These are phyloP conservation scores for Haplosporangium sp. DNA, from an alignment of 371 early-diverging fungal species.

Conservation along the genomic window DNA sequence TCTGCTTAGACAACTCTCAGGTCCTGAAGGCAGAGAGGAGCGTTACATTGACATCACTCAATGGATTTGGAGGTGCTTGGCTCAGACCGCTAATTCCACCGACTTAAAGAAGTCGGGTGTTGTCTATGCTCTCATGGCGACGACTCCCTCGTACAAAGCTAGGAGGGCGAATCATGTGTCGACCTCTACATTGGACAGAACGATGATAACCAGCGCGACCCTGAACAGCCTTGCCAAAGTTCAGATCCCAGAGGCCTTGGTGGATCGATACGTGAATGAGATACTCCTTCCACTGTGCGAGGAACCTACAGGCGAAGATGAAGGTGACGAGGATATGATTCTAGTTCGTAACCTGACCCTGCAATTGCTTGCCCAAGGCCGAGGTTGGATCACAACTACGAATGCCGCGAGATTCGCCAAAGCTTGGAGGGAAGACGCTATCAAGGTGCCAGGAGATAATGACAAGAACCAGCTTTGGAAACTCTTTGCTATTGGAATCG, in stretches of 20 bases:
- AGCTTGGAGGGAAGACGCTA: conserved; percentile 28
- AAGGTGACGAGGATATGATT: conserved; percentile 20
- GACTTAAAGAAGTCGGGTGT: conserved; percentile 32
- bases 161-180: not conserved
- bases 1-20: conserved; percentile 24
- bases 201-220: conserved; percentile 3
- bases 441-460: conserved; percentile 11
- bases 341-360: conserved; percentile 21
- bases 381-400: conserved; percentile 26
- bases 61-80: conserved; percentile 34
- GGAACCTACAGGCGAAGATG: conserved; percentile 17
- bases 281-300: conserved; percentile 30
- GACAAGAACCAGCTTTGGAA: conserved; percentile 20
- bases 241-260: conserved; percentile 15
- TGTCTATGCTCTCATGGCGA: conserved; percentile 33
- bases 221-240: conserved; percentile 24
- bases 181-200: not conserved
- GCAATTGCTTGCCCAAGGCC: conserved; percentile 12
- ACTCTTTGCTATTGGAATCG: conserved; percentile 17
- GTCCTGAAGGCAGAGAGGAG: conserved; percentile 32
- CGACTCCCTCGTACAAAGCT: conserved; percentile 1
- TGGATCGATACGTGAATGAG: conserved; percentile 38
- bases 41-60: conserved; percentile 16
- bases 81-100: conserved; percentile 18
- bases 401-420: conserved; percentile 32